These are phyloP conservation scores for Bacidia gigantensis DNA, from an alignment of 495 filamentous ascomycete genomes.

Conservation along the genomic window DNA sequence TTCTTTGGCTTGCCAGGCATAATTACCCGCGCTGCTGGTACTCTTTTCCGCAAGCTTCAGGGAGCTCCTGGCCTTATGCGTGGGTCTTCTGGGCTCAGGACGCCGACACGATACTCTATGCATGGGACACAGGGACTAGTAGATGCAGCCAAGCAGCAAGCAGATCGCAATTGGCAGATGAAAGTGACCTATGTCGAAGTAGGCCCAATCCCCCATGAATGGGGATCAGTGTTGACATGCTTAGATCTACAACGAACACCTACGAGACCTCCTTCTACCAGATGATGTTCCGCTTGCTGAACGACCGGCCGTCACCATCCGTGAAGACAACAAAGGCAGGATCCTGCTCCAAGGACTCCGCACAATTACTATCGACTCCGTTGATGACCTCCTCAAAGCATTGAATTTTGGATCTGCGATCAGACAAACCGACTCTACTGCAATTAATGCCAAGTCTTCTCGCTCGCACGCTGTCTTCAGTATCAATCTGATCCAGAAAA, in stretches of 20 bases:
- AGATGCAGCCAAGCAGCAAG: slow-evolving; percentile 33
- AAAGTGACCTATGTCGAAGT: slow-evolving; percentile 95
- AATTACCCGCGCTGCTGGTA: slow-evolving; percentile 77
- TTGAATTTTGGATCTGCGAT: slow-evolving; percentile 89
- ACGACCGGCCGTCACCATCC: slow-evolving; percentile 63
- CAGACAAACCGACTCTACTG: slow-evolving; percentile 95
- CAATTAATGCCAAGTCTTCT: slow-evolving; percentile 97
- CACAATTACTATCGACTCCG: slow-evolving; percentile 79
- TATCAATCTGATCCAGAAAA: slow-evolving; percentile 82
- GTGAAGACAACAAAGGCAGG: slow-evolving; percentile 89
- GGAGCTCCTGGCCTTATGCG: slow-evolving; percentile 39
- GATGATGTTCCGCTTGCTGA: slow-evolving; percentile 57
- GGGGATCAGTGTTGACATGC: slow-evolving; percentile 11
- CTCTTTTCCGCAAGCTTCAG: slow-evolving; percentile 79
- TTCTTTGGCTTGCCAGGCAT: slow-evolving; percentile 48
- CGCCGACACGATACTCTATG: slow-evolving; percentile 71
- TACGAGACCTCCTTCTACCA: slow-evolving; percentile 78
- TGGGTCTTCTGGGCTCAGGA: slow-evolving; percentile 63
- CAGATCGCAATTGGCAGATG: slow-evolving; percentile 80
- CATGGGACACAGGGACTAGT: slow-evolving; percentile 34
- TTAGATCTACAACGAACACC: slow-evolving; percentile 90
- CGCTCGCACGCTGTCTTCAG: slow-evolving; percentile 97
- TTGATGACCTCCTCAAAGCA: slow-evolving; percentile 78
- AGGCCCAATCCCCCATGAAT: slow-evolving; percentile 9
- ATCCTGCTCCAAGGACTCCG: slow-evolving; percentile 84